phyloP scores from a whole-genome alignment of 805 yeast species.

The Saccharomyces jurei region DNA sequence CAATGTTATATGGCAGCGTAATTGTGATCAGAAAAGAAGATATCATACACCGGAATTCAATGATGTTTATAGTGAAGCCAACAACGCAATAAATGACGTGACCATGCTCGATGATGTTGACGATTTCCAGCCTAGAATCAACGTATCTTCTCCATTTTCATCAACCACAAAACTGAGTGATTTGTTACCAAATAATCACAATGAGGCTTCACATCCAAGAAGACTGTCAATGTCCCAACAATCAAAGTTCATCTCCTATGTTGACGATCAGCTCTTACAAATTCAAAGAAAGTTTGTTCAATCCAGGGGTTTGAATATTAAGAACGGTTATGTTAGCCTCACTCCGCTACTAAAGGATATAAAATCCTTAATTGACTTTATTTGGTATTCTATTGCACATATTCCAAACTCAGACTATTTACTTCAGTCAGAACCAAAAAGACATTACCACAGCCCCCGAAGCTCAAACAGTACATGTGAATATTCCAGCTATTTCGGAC shows the following conservation, averaged over 20 bases:
- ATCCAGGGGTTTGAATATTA: conserved; percentile 32
- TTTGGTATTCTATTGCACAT: conserved; percentile 53
- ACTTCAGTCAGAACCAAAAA: conserved; percentile 1
- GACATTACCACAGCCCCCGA: neutral
- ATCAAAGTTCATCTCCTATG: conserved; percentile 44
- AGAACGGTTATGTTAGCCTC: conserved; percentile 25
- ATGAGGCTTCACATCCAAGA: conserved; percentile 9
- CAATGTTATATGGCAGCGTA: neutral
- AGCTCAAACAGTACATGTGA: neutral
- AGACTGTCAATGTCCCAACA: conserved; percentile 44
- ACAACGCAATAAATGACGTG: conserved; percentile 5
- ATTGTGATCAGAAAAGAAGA: neutral
- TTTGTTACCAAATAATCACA: neutral
- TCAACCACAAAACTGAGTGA: conserved; percentile 12
- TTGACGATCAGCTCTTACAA: conserved; percentile 45
- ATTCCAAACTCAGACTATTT: conserved; percentile 25
- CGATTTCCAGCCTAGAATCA: conserved; percentile 26
- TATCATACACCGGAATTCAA: conserved; percentile 2
- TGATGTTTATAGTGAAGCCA: conserved; percentile 5
- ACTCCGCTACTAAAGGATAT: conserved; percentile 38
- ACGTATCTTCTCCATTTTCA: conserved; percentile 27
- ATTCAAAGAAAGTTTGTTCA: conserved; percentile 49
- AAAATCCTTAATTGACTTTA: conserved; percentile 41
- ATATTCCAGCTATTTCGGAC: conserved; percentile 41
- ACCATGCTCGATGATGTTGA: conserved; percentile 22